Evolutionary conservation across 306 rosid species (phyloP), one percentile per base, ranked within the genome.

Genomic region (Pterocarpus santalinus): DNA sequence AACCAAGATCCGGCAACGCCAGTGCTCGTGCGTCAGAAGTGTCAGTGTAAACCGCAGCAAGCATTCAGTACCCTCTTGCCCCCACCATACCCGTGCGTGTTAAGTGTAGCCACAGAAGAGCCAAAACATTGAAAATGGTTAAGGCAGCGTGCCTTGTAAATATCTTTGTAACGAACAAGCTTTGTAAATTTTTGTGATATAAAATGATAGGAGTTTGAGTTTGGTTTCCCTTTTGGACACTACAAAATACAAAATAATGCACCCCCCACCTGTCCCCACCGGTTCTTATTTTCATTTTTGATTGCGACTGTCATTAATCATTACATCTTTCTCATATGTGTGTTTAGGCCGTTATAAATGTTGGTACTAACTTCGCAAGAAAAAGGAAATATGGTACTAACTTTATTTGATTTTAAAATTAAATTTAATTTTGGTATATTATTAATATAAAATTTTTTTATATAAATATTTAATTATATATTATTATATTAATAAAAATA

Each of bases 1-100:
- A 87, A 90, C 97, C 97, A 30, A 95, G 99, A 88, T 89, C 98
- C 95, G 87, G 92, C 91, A 81, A 83, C 67, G 72, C 12, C 85
- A 91, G 87, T 79, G 83, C 81, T 46, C 85, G 85, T 67, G 58
- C 84, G 7, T 80, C 92, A 57, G 88, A 86, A 61, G 84, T 86
- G 86, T 81, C 86, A 33, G 85, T 85, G 17, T 65, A 65, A 77
- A 80, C 49, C 49, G 75, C 69, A 67, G 30, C 67, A 47, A 35
- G 30, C 66, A 77, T 53, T 53, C 58, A 62, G 49, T 32, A 30
- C 9, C 16, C 17, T 73, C 35, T 46, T 68, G 73, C 78, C 69
- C 56, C 65, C 75, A 13, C 57, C 77, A 80, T 47, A 8, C 17
- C 70, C 72, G 61, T 65, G 33, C 39, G 64, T 58, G 78, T 62